These are phyloP conservation scores for maize (Zea mays) DNA, from an alignment of 176 grass and related monocot genomes.

Conservation along the genomic window DNA sequence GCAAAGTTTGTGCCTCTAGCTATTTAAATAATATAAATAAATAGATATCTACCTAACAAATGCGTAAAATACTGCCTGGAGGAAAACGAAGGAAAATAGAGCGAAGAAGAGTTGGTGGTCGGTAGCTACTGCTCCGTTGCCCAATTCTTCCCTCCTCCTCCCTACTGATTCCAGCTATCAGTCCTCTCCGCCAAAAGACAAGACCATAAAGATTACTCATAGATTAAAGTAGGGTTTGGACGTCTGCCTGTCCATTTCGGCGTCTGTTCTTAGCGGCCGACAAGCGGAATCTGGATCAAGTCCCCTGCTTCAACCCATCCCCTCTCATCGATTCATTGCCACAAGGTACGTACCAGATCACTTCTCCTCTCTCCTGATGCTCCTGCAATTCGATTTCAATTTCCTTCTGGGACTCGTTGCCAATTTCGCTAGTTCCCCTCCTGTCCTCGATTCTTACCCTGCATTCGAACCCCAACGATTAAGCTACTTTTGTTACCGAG, in stretches of 20 bases:
- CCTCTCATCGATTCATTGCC: background rate
- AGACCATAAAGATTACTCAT: too few relatives aligned
- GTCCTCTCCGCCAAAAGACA: too few relatives aligned
- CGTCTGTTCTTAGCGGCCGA: background rate
- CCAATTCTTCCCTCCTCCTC: too few relatives aligned
- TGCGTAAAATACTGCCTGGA: too few relatives aligned
- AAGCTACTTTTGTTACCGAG: background rate
- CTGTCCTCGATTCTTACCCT: background rate
- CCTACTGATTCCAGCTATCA: too few relatives aligned
- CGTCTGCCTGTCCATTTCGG: background rate
- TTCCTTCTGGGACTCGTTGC: background rate
- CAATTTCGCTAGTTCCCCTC: background rate
- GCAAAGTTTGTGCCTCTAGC: too few relatives aligned
- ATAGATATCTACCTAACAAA: too few relatives aligned
- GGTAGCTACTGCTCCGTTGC: too few relatives aligned
- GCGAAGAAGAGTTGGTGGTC: too few relatives aligned
- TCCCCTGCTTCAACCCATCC: background rate
- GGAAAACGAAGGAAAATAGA: too few relatives aligned
- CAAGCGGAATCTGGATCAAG: slow-evolving; percentile 13
- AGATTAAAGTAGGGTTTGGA: too few relatives aligned
- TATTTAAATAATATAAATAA: too few relatives aligned
- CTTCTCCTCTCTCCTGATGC: background rate
- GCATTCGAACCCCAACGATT: background rate
- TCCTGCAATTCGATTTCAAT: background rate
- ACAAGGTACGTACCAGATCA: background rate